Base-by-base conservation (phyloP, 257 asterid genomes). In the Nicotiana benthamiana region DNA sequence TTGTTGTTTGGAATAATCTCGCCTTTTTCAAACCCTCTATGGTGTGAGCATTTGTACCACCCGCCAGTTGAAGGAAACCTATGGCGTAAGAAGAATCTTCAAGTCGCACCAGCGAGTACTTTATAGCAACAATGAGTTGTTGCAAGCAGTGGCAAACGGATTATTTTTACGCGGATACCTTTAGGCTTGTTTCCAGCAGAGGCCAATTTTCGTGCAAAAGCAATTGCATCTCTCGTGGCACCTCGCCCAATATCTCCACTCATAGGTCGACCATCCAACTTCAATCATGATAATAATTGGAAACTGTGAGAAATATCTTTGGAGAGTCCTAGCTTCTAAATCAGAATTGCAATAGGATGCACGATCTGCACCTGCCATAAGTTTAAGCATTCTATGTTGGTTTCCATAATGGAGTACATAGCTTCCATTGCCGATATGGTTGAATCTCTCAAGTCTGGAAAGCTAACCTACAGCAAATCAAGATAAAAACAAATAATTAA, bases 181-280 rank as follows among this genome's bases (percentile, higher is more conserved):
- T 80, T 83, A 40, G 98, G 97, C 84, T 81, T 91, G 83, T 84
- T 88, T 57, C 60, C 77, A 16, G 82, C 83, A 12, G 93, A 85
- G 80, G 92, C 94, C 86, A 94, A 75, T 56, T 70, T 89, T n/a
- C 68, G 84, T 76, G 96, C 97, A 81, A 94, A 93, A 52, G 90
- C 87, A 81, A 94, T 86, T n/a, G 97, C 86, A 80, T 92, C 95
- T 81, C 89, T 85, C 3, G 97, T 94, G 46, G 97, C 89, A 7
- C 98, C 98, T 84, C 94, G 93, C 59, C 98, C 98, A 79, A 94
- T 94, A 81, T 94, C 97, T 85, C 97, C 97, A 83, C 94, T 94
- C 98, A 95, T 93, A 53, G 98, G 98, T 22, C 98, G 95, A 57
- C 98, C 98, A 84, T 95, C 98, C 90, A 93, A 86, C 98, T 93